Base-by-base conservation (phyloP, 2,329 filamentous ascomycete genomes). In the Claviceps maximensis region DNA sequence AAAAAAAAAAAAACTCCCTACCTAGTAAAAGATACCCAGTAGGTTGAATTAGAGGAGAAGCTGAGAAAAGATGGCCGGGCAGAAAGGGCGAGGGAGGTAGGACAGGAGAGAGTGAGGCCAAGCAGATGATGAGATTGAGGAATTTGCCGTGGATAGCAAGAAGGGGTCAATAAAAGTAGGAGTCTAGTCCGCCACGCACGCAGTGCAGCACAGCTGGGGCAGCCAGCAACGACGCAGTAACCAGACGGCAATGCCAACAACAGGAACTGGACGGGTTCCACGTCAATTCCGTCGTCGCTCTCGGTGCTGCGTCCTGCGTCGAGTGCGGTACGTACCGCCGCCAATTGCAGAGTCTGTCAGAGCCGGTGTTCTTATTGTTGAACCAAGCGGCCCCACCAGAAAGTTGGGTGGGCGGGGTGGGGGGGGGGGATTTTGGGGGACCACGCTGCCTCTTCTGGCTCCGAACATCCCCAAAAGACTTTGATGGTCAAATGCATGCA, bases 311-410 rank as follows among this genome's bases (percentile, higher is more conserved):
- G 15, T 17, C 31, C 7, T 31, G 23, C 15, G 31, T 33, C 31
- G 31, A 33, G 4, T 29, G 4, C 8, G 21, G 49, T 44, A 48
- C 41, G 54, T 55, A 55, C 51, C 36, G 40, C 31, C 53, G 25
- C 21, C 47, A 19, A 38, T 29, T 41, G 47, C 33, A 41, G 47
- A 49, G 46, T 27, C 27, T 48, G 29, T 19, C 33, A 17, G 46
- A 15, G 17, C 19, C 36, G 31, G 45, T 54, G 52, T 58, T 53
- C 62, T 59, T 63, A 66, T 67, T 67, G 65, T 67, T 67, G 65
- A 67, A 67, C 64, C 51, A 44, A 58, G 51, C n/a, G 25, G 64
- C 58, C 64, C 65, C 65, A 67, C 65, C 60, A 62, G 58, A 62
- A 62, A 61, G 56, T 61, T 59, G 59, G 60, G 46, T 10, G 25